Base-by-base conservation (phyloP, 495 filamentous ascomycete species). In the Alectoria sarmentosa region DNA sequence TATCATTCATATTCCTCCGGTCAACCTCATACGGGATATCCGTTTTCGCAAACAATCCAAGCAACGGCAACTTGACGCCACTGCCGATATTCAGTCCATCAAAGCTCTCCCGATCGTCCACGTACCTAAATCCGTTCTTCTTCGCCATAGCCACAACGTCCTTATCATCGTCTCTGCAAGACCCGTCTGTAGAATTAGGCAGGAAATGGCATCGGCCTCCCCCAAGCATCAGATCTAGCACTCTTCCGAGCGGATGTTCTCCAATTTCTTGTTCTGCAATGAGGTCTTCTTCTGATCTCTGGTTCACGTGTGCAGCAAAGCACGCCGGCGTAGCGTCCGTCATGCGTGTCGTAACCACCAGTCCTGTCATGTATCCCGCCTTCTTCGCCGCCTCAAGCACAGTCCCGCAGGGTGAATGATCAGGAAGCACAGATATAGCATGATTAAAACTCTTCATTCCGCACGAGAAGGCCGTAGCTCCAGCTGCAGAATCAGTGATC, bases 281-380 rank as follows among this genome's bases (percentile, higher is more conserved):
- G 46, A 86, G 81, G 71, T 98, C 95, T 72, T 94, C 89, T 70
- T 95, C 90, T 60, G 76, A 72, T 42, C 94, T 84, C 62, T 83
- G 76, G 65, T 91, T 88, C 1, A 91, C 94, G 74, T 98, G 95
- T 26, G 90, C 84, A 1, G 91, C 92, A 72, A 97, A 98, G 74
- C 90, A 95, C 5, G 94, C 94, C 0, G 94, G 94, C n/a, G 94
- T 98, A 15, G 94, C 94, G 77, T 98, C 94, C 5, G 94, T 98
- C 68, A 98, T 86, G 48, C 94, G 83, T 0, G 94, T 98, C 3
- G 94, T 98, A 26, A 98, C 94, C 11, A 98, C 94, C 70, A 98
- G 73, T 11, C 95, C 94, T 1, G 94, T 98, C 76, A 86, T 87
- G 68, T 96, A 97, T 2, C 94, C 94, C 1, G 87, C 88, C 71